Conservation (phyloP, 257 asterid species). For the Fraxinus quadrangulata region DNA sequence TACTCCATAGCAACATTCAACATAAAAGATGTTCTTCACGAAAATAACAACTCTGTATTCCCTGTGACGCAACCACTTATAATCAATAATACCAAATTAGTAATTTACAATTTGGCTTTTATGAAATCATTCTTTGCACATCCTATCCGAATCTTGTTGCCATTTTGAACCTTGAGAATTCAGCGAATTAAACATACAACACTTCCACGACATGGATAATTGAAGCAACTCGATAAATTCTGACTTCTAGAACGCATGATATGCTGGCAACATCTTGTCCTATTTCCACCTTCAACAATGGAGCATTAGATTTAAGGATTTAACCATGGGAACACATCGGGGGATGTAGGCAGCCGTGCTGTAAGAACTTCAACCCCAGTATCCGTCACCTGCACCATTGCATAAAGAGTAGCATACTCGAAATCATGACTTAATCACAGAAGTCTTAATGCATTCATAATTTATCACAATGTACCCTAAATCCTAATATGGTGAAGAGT, state of each 20-base stretch:
- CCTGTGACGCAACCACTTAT: too few species aligned
- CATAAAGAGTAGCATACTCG: not conserved
- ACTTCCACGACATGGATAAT: not conserved
- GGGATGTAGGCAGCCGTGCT: conserved; percentile 86
- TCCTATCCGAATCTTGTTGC: conserved; percentile 15
- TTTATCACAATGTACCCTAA: not conserved
- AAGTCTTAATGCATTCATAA: not conserved
- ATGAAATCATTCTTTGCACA: not conserved
- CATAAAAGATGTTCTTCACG: too few species aligned
- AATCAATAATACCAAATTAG: not conserved
- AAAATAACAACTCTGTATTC: too few species aligned
- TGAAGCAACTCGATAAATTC: not conserved
- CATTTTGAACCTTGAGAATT: not conserved
- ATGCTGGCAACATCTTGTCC: not conserved
- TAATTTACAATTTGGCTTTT: not conserved
- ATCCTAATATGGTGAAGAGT: not conserved
- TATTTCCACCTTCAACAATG: conserved; percentile 1
- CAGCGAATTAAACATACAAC: conserved; percentile 29
- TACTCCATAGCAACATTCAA: too few species aligned
- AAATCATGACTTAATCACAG: not conserved
- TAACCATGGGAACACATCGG: conserved; percentile 82
- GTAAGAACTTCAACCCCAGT: conserved; percentile 95
- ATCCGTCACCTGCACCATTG: conserved; percentile 70
- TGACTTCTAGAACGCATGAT: not conserved
- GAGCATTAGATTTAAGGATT: conserved; percentile 37